phyloP scores from a whole-genome alignment of 2,329 filamentous ascomycete genomes.

The Exophiala calicioides region DNA sequence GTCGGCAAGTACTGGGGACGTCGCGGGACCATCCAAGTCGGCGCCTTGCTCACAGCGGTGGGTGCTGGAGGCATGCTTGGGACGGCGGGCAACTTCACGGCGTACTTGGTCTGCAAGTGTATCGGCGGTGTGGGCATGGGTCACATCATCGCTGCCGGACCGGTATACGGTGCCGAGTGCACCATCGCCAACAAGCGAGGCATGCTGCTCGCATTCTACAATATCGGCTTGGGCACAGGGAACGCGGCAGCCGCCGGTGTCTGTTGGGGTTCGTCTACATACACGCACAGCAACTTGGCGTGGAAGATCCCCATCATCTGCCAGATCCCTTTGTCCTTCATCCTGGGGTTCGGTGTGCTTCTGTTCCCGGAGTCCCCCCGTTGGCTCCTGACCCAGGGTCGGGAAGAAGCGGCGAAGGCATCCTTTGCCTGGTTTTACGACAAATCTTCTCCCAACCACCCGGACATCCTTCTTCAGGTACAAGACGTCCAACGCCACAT shows the following conservation, averaged over 20 bases:
- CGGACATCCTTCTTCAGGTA: conserved; percentile 31
- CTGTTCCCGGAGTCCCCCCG: conserved; percentile 48
- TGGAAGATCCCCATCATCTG: conserved; percentile 37
- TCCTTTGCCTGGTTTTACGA: conserved; percentile 35
- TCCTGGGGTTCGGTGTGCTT: conserved; percentile 41
- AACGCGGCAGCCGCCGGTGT: conserved; percentile 34
- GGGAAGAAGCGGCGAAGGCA: conserved; percentile 43
- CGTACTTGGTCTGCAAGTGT: conserved; percentile 52
- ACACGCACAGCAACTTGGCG: conserved; percentile 34
- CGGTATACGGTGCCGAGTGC: conserved; percentile 56
- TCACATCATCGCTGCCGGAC: conserved; percentile 45
- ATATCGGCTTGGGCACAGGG: conserved; percentile 31
- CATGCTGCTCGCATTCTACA: conserved; percentile 42
- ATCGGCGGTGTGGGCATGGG: conserved; percentile 45
- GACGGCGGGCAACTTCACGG: conserved; percentile 18
- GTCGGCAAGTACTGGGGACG: conserved; percentile 60
- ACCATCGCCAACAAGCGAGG: conserved; percentile 54
- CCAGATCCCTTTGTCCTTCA: conserved; percentile 34
- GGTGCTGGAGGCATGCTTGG: conserved; percentile 58
- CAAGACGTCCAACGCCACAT: conserved; percentile 33
- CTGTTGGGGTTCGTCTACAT: conserved; percentile 32
- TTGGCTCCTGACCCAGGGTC: conserved; percentile 48
- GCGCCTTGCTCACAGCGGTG: conserved; percentile 65
- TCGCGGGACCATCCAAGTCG: conserved; percentile 64
- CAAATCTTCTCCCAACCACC: conserved; percentile 19